These are phyloP conservation scores for Talaromyces sp. DNA, from an alignment of 2,329 filamentous ascomycete species.

Conservation along the genomic window DNA sequence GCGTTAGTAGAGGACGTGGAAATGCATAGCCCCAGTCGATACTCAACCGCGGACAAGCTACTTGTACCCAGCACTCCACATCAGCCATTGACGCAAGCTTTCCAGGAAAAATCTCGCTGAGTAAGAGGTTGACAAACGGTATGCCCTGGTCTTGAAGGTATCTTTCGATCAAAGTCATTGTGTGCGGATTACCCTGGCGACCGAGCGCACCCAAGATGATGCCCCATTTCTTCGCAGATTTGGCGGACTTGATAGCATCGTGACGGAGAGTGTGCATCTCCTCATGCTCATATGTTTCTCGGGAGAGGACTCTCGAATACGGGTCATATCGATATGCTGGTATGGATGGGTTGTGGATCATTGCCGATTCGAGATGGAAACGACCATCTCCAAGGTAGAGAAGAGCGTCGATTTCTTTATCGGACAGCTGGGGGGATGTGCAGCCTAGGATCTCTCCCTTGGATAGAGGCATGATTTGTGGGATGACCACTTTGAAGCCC, in stretches of 20 bases:
- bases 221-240: slow-evolving; percentile 80
- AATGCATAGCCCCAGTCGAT: slow-evolving; percentile 99
- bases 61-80: slow-evolving; percentile 97
- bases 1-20: slow-evolving; percentile 76
- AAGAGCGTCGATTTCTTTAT: slow-evolving; percentile 64
- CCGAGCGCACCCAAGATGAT: slow-evolving; percentile 89
- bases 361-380: slow-evolving; percentile 95
- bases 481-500: slow-evolving; percentile 79
- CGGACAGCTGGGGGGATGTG: slow-evolving; percentile 71
- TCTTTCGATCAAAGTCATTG: slow-evolving; percentile 77
- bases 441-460: slow-evolving; percentile 98
- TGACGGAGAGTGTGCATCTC: slow-evolving; percentile 80
- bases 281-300: slow-evolving; percentile 84
- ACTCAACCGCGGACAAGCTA: slow-evolving; percentile 91
- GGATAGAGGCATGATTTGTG: slow-evolving; percentile 85
- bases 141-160: slow-evolving; percentile 66
- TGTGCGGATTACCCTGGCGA: slow-evolving; percentile 91
- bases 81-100: slow-evolving; percentile 91
- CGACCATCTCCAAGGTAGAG: slow-evolving; percentile 87
- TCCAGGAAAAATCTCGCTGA: slow-evolving; percentile 94
- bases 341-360: slow-evolving; percentile 93
- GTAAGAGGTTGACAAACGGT: slow-evolving; percentile 74
- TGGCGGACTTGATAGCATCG: slow-evolving; percentile 69
- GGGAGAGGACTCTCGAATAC: slow-evolving; percentile 84
- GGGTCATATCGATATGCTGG: slow-evolving; percentile 96